Percentiles rank a stretch among this genome's conserved stretches.
Conservation (phyloP, 305 asterid genomes). For the Striga hermonthica region DNA sequence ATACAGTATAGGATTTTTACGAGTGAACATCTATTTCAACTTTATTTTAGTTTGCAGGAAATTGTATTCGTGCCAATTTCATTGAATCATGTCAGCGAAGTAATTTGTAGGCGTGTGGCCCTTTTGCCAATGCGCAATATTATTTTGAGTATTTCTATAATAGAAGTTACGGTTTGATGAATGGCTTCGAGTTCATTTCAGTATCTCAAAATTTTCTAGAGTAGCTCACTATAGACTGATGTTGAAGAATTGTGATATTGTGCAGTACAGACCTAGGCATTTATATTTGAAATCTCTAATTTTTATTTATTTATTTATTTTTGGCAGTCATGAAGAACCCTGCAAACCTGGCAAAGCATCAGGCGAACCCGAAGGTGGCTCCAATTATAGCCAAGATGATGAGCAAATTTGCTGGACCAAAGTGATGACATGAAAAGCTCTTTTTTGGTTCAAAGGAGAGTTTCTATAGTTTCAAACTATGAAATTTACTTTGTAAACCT, state of each 20-base stretch:
- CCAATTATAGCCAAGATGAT: constrained; percentile 80
- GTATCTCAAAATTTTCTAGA: not conserved
- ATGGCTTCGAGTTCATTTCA: too few species aligned
- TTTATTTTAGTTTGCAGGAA: too few species aligned
- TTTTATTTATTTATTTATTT: constrained; percentile 13
- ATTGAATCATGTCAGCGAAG: too few species aligned
- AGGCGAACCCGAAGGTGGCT: constrained; percentile 84
- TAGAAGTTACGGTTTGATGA: too few species aligned
- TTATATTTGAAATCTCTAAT: constrained; percentile 19
- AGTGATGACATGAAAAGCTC: constrained; percentile 27
- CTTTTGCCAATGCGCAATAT: too few species aligned
- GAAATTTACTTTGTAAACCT: not conserved
- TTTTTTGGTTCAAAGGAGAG: not conserved
- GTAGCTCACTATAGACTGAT: not conserved
- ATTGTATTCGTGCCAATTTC: too few species aligned
- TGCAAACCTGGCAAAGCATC: constrained; percentile 85
- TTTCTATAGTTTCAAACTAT: not conserved
- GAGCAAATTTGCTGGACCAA: constrained; percentile 64
- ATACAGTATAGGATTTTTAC: too few species aligned
- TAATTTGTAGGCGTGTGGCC: too few species aligned
- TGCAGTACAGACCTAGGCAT: not conserved
- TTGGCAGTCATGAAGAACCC: constrained; percentile 86
- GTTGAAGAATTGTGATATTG: not conserved
- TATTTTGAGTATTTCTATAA: too few species aligned
- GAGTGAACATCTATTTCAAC: not conserved